Evolutionary conservation across 1,284 basidiomycete genomes (phyloP), one percentile per base, ranked within the genome.

Genomic region (Austropuccinia psidii): DNA sequence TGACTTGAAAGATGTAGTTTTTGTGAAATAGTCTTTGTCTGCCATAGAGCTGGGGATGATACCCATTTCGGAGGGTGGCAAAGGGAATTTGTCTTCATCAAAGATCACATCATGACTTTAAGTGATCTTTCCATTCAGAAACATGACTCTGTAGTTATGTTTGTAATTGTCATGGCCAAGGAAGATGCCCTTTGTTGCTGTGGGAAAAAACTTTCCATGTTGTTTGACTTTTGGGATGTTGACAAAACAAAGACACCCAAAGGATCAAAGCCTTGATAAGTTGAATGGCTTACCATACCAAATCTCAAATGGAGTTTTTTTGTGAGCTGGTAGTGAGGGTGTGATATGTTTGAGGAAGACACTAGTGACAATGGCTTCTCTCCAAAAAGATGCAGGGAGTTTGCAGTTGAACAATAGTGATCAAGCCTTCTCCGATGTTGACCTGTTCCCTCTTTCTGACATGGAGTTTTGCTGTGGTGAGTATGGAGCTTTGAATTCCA

Each of bases 401-500:
- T 43, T 29, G 27, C 37, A 47, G 9, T 37, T 57, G 29, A 17
- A 15, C 0, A 69, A 31, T 5, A 69, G 9, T 0, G 67, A 9
- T 11, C 67, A 41, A 21, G 29, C 67, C 29, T 69, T 69, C 29
- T 69, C 55, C 21, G 49, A 19, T 6, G 55, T 57, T n/a, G 67
- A 58, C 11, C 43, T 39, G n/a, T n/a, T n/a, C n/a, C n/a, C n/a
- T n/a, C n/a, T n/a, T n/a, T n/a, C n/a, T n/a, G n/a, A n/a, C n/a
- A 31, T 69, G 57, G 9, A 47, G 31, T 69, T 69, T 37, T 69
- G 50, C n/a, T 69, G 39, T n/a, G 58, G 69, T 29, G 69, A 61
- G 37, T 72, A 72, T 1, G 69, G 69, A 37, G 69, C 45, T 8
- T 33, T 21, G 1, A 24, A 45, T 35, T 39, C 24, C 13, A 72